Percentiles rank a stretch among this genome's conserved stretches.
phyloP scores from a whole-genome alignment of 768 basidiomycete genomes.

The Boletellus emodensis region DNA sequence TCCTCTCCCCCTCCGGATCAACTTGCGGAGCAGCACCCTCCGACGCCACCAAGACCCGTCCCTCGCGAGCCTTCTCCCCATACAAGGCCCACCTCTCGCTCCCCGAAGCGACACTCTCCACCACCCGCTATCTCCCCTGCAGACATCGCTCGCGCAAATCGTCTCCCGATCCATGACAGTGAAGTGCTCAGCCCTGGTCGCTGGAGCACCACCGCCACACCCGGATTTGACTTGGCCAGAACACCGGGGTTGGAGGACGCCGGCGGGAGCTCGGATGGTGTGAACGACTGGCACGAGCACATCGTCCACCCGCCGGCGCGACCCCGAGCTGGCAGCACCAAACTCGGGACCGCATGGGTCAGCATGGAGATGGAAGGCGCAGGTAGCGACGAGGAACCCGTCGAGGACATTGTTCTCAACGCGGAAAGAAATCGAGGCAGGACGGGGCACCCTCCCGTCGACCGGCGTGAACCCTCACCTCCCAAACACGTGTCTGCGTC shows the following conservation, averaged over 20 bases:
- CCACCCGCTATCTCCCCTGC: constrained; percentile 28
- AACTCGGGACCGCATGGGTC: constrained; percentile 33
- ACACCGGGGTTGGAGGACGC: constrained; percentile 18
- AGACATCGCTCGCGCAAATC: constrained; percentile 29
- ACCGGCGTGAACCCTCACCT: constrained; percentile 14
- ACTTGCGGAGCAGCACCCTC: constrained; percentile 12
- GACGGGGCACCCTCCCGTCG: constrained; percentile 16
- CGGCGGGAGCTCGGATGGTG: constrained; percentile 16
- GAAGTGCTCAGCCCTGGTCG: constrained; percentile 46
- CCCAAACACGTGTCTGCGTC: constrained; percentile 9
- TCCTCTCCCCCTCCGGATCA: constrained; percentile 13
- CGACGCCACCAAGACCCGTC: constrained; percentile 17
- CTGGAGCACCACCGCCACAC: constrained; percentile 78
- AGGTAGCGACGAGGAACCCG: constrained; percentile 26
- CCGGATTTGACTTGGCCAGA: constrained; percentile 43
- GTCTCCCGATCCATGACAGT: constrained; percentile 29
- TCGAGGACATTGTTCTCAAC: constrained; percentile 16
- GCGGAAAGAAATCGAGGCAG: constrained; percentile 1
- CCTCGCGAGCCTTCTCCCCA: constrained; percentile 27
- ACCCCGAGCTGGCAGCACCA: constrained; percentile 19
- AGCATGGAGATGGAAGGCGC: constrained; percentile 42
- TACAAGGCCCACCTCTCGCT: constrained; percentile 20
- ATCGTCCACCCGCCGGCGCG: constrained; percentile 29
- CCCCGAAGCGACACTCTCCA: constrained; percentile 32
- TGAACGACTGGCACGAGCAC: constrained; percentile 28